phyloP scores from a whole-genome alignment of 2,329 filamentous ascomycete genomes.

The Claviceps pazoutovae region DNA sequence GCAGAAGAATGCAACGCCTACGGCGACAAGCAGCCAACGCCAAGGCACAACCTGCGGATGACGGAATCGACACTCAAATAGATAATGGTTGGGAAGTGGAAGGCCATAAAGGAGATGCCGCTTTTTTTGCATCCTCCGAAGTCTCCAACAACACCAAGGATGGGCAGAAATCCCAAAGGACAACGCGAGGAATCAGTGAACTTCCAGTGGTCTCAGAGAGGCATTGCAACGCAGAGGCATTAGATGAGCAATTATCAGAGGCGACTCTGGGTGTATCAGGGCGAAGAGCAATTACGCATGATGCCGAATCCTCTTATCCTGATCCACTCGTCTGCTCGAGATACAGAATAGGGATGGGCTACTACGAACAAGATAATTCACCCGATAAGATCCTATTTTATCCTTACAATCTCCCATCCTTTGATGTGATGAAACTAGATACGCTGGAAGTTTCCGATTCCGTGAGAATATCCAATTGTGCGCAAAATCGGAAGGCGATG shows the following conservation, averaged over 20 bases:
- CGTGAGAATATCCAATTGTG: constrained; percentile 39
- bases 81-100: constrained; percentile 9
- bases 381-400: constrained; percentile 46
- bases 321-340: constrained; percentile 32
- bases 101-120: neutral
- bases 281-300: constrained; percentile 3
- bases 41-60: constrained; percentile 34
- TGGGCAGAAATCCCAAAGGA: neutral
- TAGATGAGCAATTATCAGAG: neutral
- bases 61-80: constrained; percentile 13
- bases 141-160: neutral
- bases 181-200: neutral
- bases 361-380: constrained; percentile 45
- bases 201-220: neutral
- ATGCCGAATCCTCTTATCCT: constrained; percentile 27
- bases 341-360: constrained; percentile 44
- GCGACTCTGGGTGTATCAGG: neutral
- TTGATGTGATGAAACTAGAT: constrained; percentile 26
- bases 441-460: constrained; percentile 38
- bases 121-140: neutral
- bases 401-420: constrained; percentile 38
- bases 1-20: constrained; percentile 42
- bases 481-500: constrained; percentile 37
- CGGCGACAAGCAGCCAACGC: constrained; percentile 41
- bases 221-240: neutral